These are phyloP conservation scores for Peronospora belbahrii DNA, from an alignment of 352 stramenopile species.

Conservation along the genomic window DNA sequence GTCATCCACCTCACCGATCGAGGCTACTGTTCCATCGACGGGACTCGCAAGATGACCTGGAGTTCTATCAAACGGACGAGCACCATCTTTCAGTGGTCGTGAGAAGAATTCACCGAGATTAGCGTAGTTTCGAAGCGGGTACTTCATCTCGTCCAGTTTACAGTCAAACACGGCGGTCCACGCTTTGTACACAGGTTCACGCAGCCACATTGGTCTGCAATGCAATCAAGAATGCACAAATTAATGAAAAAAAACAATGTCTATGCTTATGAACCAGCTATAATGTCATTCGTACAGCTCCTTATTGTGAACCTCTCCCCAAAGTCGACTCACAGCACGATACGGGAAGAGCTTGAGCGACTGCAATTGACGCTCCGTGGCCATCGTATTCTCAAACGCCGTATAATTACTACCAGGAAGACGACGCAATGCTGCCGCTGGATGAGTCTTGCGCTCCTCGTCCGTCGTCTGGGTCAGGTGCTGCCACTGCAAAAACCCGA, in stretches of 20 bases:
- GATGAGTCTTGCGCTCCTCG: conserved; percentile 54
- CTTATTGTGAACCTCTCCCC: conserved; percentile 72
- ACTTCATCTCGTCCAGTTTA: conserved; percentile 83
- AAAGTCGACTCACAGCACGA: conserved; percentile 63
- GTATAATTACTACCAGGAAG: conserved; percentile 49
- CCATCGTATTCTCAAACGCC: conserved; percentile 60
- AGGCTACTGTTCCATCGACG: conserved; percentile 54
- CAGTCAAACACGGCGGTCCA: conserved; percentile 75
- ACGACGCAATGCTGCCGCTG: conserved; percentile 35
- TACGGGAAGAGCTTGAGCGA: conserved; percentile 76
- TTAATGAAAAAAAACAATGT: background rate
- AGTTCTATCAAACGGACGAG: conserved; percentile 35
- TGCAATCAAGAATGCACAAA: background rate
- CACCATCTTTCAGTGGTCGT: conserved; percentile 63
- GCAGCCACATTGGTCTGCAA: conserved; percentile 52
- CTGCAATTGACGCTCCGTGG: conserved; percentile 59
- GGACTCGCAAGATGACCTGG: conserved; percentile 35
- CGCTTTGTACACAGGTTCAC: conserved; percentile 71
- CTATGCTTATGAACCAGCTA: background rate
- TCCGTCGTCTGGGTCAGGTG: conserved; percentile 59
- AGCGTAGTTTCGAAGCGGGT: conserved; percentile 56
- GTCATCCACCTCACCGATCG: conserved; percentile 47
- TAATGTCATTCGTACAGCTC: conserved; percentile 43
- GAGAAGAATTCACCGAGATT: conserved; percentile 85
- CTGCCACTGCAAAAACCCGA: conserved; percentile 63